Base-by-base conservation (phyloP, 371 early-diverging fungal genomes). In the Mortierella sp. region DNA sequence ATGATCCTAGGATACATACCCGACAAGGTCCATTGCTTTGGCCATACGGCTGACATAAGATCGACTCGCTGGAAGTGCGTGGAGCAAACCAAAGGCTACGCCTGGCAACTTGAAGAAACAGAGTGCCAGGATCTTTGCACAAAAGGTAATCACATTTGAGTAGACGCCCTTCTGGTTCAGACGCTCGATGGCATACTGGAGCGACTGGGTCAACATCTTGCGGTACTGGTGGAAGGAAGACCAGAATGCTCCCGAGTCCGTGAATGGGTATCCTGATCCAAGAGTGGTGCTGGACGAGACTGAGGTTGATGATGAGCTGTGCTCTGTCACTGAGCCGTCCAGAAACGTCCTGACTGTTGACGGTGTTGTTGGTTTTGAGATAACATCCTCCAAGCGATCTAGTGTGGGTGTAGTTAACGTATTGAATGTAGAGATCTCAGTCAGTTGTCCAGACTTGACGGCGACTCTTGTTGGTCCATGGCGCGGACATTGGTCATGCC, bases 81-180 rank as follows among this genome's bases (percentile, higher is more conserved):
- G 82, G 1, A 91, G 74, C 53, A 92, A 77, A 10, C 87, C 86
- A 55, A 81, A 83, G 0, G 91, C 90, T 16, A 92, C 86, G 1
- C 89, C 89, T 40, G 92, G 92, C 13, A 92, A 78, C 55, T 91
- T 92, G 46, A 92, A 90, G 73, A 91, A 92, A 34, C 91, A 90
- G 14, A 89, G 70, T 28, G 92, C 92, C 87, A 84, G 69, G 53
- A 69, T 72, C 67, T 90, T 90, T 51, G 91, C 90, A 53, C 91
- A 91, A 72, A 92, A 91, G 13, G 89, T 88, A 14, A 91, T 89
- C 19, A 90, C 88, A 55, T 90, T 90, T 0, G 92, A 90, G 44
- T 89, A 89, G 19, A 90, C 84, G 3, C 90, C 90, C 24, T 84
- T 88, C 55, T 88, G 85, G 70, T 89, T 89, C 53, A 91, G 74